A percentile compares a stretch with the other conserved stretches of the same genome.
These are phyloP conservation scores for Acer campestre DNA, from an alignment of 345 rosid species.

Conservation along the genomic window DNA sequence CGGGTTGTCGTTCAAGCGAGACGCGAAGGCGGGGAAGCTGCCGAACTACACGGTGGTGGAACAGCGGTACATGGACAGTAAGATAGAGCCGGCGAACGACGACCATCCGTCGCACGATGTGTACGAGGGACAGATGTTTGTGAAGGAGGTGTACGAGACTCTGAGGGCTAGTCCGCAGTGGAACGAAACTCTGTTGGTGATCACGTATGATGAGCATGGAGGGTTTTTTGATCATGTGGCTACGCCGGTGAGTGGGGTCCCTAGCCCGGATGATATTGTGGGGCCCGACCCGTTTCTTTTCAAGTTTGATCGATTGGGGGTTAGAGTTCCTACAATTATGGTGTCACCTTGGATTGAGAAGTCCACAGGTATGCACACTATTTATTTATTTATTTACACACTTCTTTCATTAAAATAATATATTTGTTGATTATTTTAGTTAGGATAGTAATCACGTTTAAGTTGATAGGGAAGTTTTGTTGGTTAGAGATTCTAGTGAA, in stretches of 20 bases:
- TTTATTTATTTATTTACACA: too few relatives aligned
- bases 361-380: slow-evolving; percentile 52
- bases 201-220: slow-evolving; percentile 95
- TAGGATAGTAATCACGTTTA: too few relatives aligned
- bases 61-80: slow-evolving; percentile 78
- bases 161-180: slow-evolving; percentile 90
- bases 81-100: slow-evolving; percentile 59
- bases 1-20: slow-evolving; percentile 40
- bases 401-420: too few relatives aligned
- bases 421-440: too few relatives aligned
- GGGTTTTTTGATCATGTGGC: slow-evolving; percentile 90
- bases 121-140: slow-evolving; percentile 76
- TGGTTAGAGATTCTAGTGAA: too few relatives aligned
- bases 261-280: slow-evolving; percentile 88
- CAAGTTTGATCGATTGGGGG: slow-evolving; percentile 70
- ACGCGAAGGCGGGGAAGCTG: slow-evolving; percentile 67
- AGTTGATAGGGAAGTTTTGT: too few relatives aligned
- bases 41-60: slow-evolving; percentile 75
- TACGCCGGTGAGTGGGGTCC: slow-evolving; percentile 77
- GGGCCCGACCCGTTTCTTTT: slow-evolving; percentile 78
- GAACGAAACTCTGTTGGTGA: slow-evolving; percentile 71
- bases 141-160: slow-evolving; percentile 91
- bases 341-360: slow-evolving; percentile 90
- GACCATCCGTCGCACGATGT: slow-evolving; percentile 98
- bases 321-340: slow-evolving; percentile 79